Conservation (phyloP, 1,284 basidiomycete species). For the Ganoderma lucidum region DNA sequence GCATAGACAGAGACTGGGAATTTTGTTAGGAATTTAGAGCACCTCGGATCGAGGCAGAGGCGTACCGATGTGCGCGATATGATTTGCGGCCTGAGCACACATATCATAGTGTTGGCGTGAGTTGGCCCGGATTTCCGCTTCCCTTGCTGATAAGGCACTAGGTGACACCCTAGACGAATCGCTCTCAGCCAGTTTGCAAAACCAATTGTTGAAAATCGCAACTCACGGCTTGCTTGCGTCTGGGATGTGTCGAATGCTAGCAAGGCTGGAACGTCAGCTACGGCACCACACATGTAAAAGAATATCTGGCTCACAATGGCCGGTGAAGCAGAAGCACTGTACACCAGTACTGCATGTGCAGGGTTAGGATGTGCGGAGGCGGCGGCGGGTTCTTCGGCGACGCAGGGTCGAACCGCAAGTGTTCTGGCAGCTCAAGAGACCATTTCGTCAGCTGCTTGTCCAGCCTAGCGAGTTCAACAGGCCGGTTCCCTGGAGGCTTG, state of each 20-base stretch:
- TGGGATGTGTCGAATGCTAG: conserved; percentile 34
- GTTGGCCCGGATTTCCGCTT: conserved; percentile 58
- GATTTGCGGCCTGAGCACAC: conserved; percentile 77
- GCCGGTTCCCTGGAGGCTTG: conserved; percentile 61
- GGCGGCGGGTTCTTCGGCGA: conserved; percentile 49
- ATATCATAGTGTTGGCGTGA: conserved; percentile 77
- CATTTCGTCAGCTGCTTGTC: conserved; percentile 80
- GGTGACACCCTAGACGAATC: conserved; percentile 20
- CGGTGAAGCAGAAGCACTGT: conserved; percentile 81
- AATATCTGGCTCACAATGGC: conserved; percentile 69
- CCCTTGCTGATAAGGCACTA: conserved; percentile 45
- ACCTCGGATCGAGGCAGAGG: conserved; percentile 5
- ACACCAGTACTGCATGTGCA: conserved; percentile 91
- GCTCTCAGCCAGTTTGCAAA: conserved; percentile 5
- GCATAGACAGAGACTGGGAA: conserved; percentile 62
- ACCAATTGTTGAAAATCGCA: neutral
- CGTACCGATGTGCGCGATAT: conserved; percentile 78
- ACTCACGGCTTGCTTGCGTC: conserved; percentile 36
- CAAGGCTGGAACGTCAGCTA: neutral
- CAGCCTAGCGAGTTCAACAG: conserved; percentile 63
- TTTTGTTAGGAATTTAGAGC: neutral
- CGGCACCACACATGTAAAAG: conserved; percentile 6
- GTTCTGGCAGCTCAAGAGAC: conserved; percentile 77
- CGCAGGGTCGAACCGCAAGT: conserved; percentile 69
- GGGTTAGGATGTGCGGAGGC: conserved; percentile 72